phyloP scores from a whole-genome alignment of 345 rosid species.

The Syzygium grande region DNA sequence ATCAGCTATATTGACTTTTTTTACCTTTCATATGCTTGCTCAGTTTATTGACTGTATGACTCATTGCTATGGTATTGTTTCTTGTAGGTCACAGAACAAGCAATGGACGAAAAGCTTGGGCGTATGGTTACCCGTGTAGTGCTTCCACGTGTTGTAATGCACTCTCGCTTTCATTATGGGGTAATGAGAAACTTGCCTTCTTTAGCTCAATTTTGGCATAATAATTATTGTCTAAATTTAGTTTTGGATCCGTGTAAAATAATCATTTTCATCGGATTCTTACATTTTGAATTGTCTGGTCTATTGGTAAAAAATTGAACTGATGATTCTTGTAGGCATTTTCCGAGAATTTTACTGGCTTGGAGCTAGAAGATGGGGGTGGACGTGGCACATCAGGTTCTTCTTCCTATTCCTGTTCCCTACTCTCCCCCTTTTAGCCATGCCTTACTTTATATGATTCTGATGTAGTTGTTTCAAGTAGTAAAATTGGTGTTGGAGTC shows the following conservation, averaged over 20 bases:
- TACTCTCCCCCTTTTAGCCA: neutral
- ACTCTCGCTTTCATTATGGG: constrained; percentile 94
- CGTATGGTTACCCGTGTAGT: constrained; percentile 88
- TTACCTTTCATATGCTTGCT: neutral
- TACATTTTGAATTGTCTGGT: neutral
- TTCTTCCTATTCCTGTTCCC: neutral
- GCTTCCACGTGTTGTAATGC: constrained; percentile 97
- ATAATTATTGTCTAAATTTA: neutral
- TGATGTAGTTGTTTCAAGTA: neutral
- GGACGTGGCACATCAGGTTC: constrained; percentile 98
- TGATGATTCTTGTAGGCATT: constrained; percentile 53
- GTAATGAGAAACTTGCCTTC: constrained; percentile 20
- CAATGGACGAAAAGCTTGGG: constrained; percentile 90
- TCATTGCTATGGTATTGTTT: neutral
- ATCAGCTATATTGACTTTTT: neutral
- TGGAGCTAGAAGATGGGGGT: constrained; percentile 99
- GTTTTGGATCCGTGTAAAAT: neutral
- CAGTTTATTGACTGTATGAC: neutral
- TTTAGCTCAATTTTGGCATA: neutral
- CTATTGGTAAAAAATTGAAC: neutral
- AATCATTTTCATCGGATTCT: neutral
- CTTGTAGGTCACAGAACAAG: constrained; percentile 73
- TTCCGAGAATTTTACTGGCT: constrained; percentile 88
- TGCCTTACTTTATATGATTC: neutral
- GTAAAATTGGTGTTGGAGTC: neutral